A percentile compares a stretch with the other conserved stretches of the same genome.
Conservation (phyloP, 169 alveolate genomes). For the Theileria sp. region DNA sequence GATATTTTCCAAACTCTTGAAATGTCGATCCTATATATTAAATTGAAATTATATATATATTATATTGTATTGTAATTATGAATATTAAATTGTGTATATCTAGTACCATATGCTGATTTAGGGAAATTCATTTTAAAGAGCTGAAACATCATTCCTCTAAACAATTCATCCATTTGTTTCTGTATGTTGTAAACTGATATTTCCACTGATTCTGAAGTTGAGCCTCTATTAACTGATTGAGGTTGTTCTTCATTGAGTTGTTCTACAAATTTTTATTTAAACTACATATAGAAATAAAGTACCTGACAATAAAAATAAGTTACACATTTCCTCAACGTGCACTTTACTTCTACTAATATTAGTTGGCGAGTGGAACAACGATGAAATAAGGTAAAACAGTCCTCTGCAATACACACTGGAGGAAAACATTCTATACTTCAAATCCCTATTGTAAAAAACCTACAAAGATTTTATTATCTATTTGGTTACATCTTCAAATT, state of each 20-base stretch:
- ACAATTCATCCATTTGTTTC: slow-evolving; percentile 45
- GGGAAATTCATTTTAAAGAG: slow-evolving; percentile 43
- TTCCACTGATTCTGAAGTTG: not conserved
- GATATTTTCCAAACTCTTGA: slow-evolving; percentile 62
- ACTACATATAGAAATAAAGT: not conserved
- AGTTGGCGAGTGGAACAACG: slow-evolving; percentile 73
- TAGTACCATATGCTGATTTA: slow-evolving; percentile 34
- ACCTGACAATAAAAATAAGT: slow-evolving; percentile 51
- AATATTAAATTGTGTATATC: not conserved
- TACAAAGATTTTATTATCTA: not conserved
- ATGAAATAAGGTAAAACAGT: slow-evolving; percentile 66
- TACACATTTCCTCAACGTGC: slow-evolving; percentile 62
- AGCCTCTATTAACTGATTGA: not conserved
- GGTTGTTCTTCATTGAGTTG: not conserved
- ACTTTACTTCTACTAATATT: slow-evolving; percentile 57
- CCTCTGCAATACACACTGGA: slow-evolving; percentile 73
- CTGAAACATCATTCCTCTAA: slow-evolving; percentile 63
- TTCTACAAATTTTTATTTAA: not conserved
- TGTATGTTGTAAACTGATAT: slow-evolving; percentile 28
- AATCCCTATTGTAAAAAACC: slow-evolving; percentile 64
- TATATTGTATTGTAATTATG: not conserved
- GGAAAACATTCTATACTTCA: slow-evolving; percentile 71
- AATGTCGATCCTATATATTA: slow-evolving; percentile 44
- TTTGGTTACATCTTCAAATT: slow-evolving; percentile 7
- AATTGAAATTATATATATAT: not conserved